Conservation (phyloP, 2,329 filamentous ascomycete genomes). For the Albophoma yamanashiensis region DNA sequence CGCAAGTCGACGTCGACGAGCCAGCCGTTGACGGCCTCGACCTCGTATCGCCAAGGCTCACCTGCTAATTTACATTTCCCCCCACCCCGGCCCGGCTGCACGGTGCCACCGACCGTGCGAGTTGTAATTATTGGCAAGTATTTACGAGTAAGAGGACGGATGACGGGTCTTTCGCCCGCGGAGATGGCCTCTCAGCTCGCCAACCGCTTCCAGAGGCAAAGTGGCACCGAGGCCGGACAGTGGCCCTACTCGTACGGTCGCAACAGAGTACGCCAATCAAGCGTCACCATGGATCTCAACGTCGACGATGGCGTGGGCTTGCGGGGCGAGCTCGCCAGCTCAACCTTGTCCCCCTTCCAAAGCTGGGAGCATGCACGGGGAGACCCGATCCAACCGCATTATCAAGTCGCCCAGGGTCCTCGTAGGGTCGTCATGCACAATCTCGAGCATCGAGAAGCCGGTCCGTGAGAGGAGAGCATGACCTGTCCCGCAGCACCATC, state of each 20-base stretch:
- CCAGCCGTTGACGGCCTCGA: not conserved
- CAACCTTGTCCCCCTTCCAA: not conserved
- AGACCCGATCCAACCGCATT: not conserved
- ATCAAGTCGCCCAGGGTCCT: not conserved
- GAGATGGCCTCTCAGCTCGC: not conserved
- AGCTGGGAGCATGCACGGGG: not conserved
- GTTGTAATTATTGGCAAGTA: not conserved
- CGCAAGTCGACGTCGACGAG: not conserved
- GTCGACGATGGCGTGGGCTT: not conserved
- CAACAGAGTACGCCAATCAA: no score
- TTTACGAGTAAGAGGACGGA: no score
- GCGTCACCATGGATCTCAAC: not conserved
- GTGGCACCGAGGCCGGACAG: not conserved
- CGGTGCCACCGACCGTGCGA: not conserved
- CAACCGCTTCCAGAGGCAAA: not conserved
- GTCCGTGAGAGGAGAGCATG: not conserved
- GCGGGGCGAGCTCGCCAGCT: not conserved
- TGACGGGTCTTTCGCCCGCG: not conserved
- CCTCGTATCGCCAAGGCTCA: not conserved
- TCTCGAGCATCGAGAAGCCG: no score
- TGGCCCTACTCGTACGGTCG: no score
- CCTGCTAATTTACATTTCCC: not conserved
- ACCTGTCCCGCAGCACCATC: not conserved
- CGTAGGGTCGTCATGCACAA: no score
- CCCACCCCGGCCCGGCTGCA: not conserved